Evolutionary conservation across 1,284 basidiomycete species (phyloP).

Genomic region (Xerocomus amazonicus): DNA sequence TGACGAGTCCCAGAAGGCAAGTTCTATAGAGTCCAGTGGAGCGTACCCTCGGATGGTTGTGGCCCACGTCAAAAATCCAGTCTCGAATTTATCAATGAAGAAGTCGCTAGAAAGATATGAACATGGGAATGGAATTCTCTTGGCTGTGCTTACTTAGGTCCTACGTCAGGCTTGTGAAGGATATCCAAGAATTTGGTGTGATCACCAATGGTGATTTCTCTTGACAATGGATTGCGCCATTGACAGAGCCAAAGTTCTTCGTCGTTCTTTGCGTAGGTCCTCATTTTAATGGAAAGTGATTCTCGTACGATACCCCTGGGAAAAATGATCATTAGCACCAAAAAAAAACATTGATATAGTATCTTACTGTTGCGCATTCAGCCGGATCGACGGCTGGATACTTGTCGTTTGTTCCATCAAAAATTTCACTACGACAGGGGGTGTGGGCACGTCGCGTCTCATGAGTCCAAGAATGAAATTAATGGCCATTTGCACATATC

Average conservation of each 20-base stretch:
- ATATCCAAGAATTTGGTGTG: slow-evolving; percentile 45
- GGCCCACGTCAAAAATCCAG: slow-evolving; percentile 88
- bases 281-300: slow-evolving; percentile 78
- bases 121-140: not conserved
- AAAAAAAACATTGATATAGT: slow-evolving; percentile 6
- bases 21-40: slow-evolving; percentile 38
- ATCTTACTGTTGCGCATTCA: slow-evolving; percentile 64
- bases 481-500: slow-evolving; percentile 79
- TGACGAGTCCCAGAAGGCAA: slow-evolving; percentile 61
- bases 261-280: slow-evolving; percentile 68
- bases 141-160: slow-evolving; percentile 22
- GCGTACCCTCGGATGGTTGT: slow-evolving; percentile 68
- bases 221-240: slow-evolving; percentile 72
- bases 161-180: slow-evolving; percentile 42
- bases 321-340: slow-evolving; percentile 1
- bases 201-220: slow-evolving; percentile 50
- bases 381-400: slow-evolving; percentile 79
- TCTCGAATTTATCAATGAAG: slow-evolving; percentile 76
- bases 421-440: slow-evolving; percentile 64
- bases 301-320: slow-evolving; percentile 71
- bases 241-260: slow-evolving; percentile 79
- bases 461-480: slow-evolving; percentile 73
- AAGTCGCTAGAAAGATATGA: slow-evolving; percentile 36
- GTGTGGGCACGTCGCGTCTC: slow-evolving; percentile 69
- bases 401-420: slow-evolving; percentile 69